Evolutionary conservation across 805 yeast species (phyloP), one percentile per base, ranked within the genome.

Genomic region (Blastobotrys peoriensis): DNA sequence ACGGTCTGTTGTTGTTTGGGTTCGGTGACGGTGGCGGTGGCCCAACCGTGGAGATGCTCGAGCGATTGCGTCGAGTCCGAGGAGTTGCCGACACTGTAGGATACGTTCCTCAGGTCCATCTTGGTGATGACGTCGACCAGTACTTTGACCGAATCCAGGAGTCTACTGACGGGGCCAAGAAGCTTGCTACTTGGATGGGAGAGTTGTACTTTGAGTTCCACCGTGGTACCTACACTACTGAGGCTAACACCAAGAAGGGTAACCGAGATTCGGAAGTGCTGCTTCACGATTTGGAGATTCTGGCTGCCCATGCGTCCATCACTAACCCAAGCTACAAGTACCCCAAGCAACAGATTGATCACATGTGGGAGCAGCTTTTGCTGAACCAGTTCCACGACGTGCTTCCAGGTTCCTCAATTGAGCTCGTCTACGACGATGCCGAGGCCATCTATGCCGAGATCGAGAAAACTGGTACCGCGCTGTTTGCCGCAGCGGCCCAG

Each of bases 1-100:
- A 86, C 6, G 88, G 94, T 0, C 68, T 91, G 54, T 68, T 91
- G 59, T 69, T 88, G 37, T 93, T 78, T 57, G 98, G 98, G 34
- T 81, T 83, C 56, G 98, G 98, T 57, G 98, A 91, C 62, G 98
- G 98, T 56, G 98, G 98, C 50, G 98, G 98, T 52, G 98, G 98
- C 5, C 98, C 98, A 38, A 81, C 86, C 4, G 83, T 83, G 34
- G 95, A 86, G 57, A 88, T 88, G 95, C 56, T 91, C 50, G 98
- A 93, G 60, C 87, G 87, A 61, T 71, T 91, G 59, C 79, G 98
- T 58, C 81, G 98, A 55, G 82, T 89, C 60, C 75, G 97, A 58
- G 96, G 97, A 15, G 65, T 89, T 48, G 75, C 89, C n/a, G 85
- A 91, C 58, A 81, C 83, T 4, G 82, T 83, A 6, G 94, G 93